Base-by-base conservation (phyloP, 768 basidiomycete genomes). In the Boletus huronensis region DNA sequence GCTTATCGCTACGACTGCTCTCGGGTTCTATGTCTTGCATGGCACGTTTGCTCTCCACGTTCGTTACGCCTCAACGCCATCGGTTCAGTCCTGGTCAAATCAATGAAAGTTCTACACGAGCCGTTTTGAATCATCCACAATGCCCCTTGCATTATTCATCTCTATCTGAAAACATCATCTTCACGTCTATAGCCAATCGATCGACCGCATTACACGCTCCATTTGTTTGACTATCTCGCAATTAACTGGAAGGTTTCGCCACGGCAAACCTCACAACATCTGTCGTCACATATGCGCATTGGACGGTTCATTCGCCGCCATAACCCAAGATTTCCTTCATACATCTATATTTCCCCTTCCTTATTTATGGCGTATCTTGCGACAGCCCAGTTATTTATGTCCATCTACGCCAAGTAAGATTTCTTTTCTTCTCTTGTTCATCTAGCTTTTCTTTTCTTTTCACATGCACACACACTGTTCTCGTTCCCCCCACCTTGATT, bases 311-410 rank as follows among this genome's bases (percentile, higher is more conserved):
- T 58, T 56, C 29, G 47, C 65, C 64, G 54, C 67, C 64, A 58
- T 58, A 48, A 45, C 34, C 8, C 57, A 35, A 58, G 11, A 38
- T 50, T 62, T 59, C 48, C 44, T 42, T 45, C 40, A 48, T 58
- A 54, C 26, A 70, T 60, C 40, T 58, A 53, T 54, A 25, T 36
- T 36, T 61, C 17, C 14, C 28, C 40, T 55, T 55, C 55, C 49
- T 40, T 60, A 68, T 70, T 70, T 70, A 63, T 55, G 63, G 66
- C 65, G 68, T 69, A 70, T 65, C 57, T 65, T 55, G 61, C 13
- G 70, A 54, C 61, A 44, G 36, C 21, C 25, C 13, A 49, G 45
- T 41, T 71, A 70, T 71, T 58, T 71, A 70, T 62, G 68, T 65
- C 61, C 61, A 58, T 60, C 64, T 68, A 51, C 63, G 68, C 67